Evolutionary conservation across 345 rosid species (phyloP).

Genomic region (Microcos paniculata): DNA sequence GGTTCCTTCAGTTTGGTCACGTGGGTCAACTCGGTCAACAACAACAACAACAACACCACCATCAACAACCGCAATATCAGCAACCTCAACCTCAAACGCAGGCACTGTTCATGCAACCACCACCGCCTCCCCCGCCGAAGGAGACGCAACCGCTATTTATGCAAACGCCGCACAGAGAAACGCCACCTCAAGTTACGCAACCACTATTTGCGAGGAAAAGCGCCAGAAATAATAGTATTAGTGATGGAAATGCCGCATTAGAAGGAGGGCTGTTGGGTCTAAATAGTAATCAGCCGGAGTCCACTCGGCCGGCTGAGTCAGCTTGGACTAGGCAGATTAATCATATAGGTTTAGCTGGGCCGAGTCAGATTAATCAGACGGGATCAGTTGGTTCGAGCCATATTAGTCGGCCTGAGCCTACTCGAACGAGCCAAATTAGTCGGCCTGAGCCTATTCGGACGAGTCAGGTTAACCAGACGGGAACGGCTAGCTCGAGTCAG

Average conservation of each 20-base stretch:
- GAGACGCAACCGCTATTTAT: conserved; percentile 9
- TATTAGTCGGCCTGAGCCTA: not conserved
- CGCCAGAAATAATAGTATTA: conserved; percentile 8
- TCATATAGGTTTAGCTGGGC: not conserved
- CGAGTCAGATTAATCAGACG: conserved; percentile 6
- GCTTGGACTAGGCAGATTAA: conserved; percentile 12
- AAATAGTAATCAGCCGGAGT: conserved; percentile 18
- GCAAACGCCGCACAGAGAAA: not conserved
- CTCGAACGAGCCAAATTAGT: not conserved
- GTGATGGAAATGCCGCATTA: not conserved
- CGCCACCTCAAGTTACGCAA: not conserved
- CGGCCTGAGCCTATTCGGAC: not conserved
- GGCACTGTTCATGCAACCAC: conserved; percentile 16
- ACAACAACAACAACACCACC: not conserved
- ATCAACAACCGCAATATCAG: conserved; percentile 9
- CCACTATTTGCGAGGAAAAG: not conserved
- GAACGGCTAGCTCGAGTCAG: not conserved
- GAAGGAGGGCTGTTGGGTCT: conserved; percentile 26
- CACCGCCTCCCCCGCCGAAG: conserved; percentile 19
- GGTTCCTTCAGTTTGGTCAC: conserved; percentile 58
- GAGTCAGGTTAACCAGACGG: conserved; percentile 1
- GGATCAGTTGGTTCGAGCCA: conserved; percentile 1
- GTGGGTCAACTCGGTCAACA: conserved; percentile 33
- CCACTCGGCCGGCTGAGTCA: conserved; percentile 26
- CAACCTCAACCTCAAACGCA: conserved; percentile 19